Evolutionary conservation across 768 basidiomycete genomes (phyloP), one percentile per base, ranked within the genome.

Genomic region (Sutorius australiensis): DNA sequence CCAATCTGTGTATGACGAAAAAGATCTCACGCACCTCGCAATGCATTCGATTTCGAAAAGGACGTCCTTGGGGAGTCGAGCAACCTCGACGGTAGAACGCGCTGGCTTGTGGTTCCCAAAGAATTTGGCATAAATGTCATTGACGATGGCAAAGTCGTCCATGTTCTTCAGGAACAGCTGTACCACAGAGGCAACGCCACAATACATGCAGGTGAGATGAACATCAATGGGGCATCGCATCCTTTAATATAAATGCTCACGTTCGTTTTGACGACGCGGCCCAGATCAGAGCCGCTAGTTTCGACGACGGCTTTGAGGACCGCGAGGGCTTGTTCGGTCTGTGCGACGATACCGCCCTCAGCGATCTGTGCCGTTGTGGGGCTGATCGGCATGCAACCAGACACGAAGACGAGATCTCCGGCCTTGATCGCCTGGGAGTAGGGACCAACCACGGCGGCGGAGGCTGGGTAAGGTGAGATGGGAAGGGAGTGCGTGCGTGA

Each of bases 71-170:
- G 95, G 95, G 48, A 98, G 78, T 41, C 92, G 78, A 32, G 87
- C 77, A 31, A 93, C 92, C 74, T 98, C 92, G 48, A 99, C 91
- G 31, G 89, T 84, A 30, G 93, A 93, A 56, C 97, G 79, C 5
- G 97, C 94, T 42, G 97, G 95, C 71, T 90, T 94, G 74, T 95
- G 90, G 31, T 82, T 78, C 10, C 90, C 93, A 67, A 98, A 98
- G 72, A 90, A 87, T 50, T 81, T 75, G 33, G 81, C 80, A 68
- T 97, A 98, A 56, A 93, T 76, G 14, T 71, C 80, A 68, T 98
- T 98, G 62, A 97, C 83, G 37, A 78, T 73, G 5, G 65, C 83
- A 66, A 98, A 98, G 70, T 99, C 90, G 59, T 90, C 77, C 92
- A 98, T 95, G 56, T 81, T 75, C 70, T 95, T 92, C 67, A 98